A percentile compares a stretch with the other conserved stretches of the same genome.
Evolutionary conservation across 2,329 filamentous ascomycete genomes (phyloP).

Genomic region (Seiridium cupressi): DNA sequence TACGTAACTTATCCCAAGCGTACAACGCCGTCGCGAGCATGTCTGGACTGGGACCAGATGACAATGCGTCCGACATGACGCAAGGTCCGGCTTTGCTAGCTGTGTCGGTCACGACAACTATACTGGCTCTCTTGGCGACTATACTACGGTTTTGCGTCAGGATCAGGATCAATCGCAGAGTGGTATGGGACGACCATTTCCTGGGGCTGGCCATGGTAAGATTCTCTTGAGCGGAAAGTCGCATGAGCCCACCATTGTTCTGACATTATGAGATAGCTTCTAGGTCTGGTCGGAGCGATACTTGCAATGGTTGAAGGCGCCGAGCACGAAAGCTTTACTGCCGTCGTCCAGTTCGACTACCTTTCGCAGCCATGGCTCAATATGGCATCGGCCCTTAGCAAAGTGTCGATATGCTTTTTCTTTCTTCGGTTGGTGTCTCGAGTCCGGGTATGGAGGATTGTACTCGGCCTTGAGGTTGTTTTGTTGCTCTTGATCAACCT

Average conservation of each 20-base stretch:
- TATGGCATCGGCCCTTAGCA: slow-evolving; percentile 31
- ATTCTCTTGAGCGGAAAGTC: background rate
- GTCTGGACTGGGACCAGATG: slow-evolving; percentile 15
- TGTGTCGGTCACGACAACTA: slow-evolving; percentile 4
- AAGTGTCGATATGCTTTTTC: slow-evolving; percentile 35
- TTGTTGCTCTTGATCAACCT: slow-evolving; percentile 31
- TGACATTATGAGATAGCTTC: slow-evolving; percentile 19
- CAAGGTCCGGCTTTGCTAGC: slow-evolving; percentile 35
- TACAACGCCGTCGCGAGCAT: background rate
- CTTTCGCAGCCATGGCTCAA: slow-evolving; percentile 35
- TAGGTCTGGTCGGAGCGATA: slow-evolving; percentile 31
- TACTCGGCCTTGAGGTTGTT: slow-evolving; percentile 27
- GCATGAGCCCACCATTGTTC: background rate
- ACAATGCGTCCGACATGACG: slow-evolving; percentile 21
- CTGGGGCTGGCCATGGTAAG: slow-evolving; percentile 30
- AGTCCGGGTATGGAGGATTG: slow-evolving; percentile 26
- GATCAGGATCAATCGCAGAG: slow-evolving; percentile 20
- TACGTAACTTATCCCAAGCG: background rate
- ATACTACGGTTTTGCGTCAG: slow-evolving; percentile 29
- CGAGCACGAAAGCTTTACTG: slow-evolving; percentile 19
- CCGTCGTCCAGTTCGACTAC: slow-evolving; percentile 31
- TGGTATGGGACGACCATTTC: slow-evolving; percentile 32
- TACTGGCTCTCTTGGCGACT: slow-evolving; percentile 31
- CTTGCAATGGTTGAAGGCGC: slow-evolving; percentile 31
- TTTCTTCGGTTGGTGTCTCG: slow-evolving; percentile 29